Evolutionary conservation across 495 filamentous ascomycete species (phyloP).

Genomic region (Aspergillus mulundensis): DNA sequence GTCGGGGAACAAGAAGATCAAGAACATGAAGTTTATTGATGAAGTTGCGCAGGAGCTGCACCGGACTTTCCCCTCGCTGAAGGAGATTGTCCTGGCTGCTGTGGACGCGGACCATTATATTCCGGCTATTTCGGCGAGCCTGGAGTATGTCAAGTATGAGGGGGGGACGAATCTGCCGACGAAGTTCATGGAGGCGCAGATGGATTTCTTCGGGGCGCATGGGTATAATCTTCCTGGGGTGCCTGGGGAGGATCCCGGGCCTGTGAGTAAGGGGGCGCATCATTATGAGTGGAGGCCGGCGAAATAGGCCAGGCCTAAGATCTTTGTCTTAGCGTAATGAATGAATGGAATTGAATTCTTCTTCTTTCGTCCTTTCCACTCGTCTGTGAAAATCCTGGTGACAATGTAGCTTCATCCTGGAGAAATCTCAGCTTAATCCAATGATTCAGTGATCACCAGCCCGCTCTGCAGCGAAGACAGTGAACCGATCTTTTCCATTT

Average conservation of each 20-base stretch:
- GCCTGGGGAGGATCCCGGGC: constrained; percentile 40
- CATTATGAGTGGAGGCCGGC: constrained; percentile 41
- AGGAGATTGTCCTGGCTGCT: constrained; percentile 53
- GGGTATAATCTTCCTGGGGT: constrained; percentile 54
- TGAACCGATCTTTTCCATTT: too few species aligned
- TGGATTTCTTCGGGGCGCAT: constrained; percentile 74
- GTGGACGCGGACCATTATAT: constrained; percentile 60
- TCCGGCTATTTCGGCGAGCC: constrained; percentile 57
- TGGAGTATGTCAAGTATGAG: constrained; percentile 69
- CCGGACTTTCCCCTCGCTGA: constrained; percentile 47
- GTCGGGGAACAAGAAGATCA: constrained; percentile 15
- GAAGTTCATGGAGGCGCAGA: constrained; percentile 69
- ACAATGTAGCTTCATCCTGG: too few species aligned
- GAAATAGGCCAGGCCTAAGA: not conserved
- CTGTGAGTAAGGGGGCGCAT: constrained; percentile 36
- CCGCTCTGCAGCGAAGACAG: too few species aligned
- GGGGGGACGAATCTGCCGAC: constrained; percentile 56
- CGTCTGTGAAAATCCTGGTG: too few species aligned
- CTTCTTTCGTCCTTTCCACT: too few species aligned
- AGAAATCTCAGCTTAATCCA: too few species aligned
- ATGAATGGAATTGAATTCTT: not conserved
- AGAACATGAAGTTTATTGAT: constrained; percentile 45
- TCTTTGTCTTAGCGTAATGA: not conserved
- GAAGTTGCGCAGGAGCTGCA: constrained; percentile 53
- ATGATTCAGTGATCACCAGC: too few species aligned